These are phyloP conservation scores for Trichoderma brevicompactum DNA, from an alignment of 2,329 filamentous ascomycete genomes.

Conservation along the genomic window DNA sequence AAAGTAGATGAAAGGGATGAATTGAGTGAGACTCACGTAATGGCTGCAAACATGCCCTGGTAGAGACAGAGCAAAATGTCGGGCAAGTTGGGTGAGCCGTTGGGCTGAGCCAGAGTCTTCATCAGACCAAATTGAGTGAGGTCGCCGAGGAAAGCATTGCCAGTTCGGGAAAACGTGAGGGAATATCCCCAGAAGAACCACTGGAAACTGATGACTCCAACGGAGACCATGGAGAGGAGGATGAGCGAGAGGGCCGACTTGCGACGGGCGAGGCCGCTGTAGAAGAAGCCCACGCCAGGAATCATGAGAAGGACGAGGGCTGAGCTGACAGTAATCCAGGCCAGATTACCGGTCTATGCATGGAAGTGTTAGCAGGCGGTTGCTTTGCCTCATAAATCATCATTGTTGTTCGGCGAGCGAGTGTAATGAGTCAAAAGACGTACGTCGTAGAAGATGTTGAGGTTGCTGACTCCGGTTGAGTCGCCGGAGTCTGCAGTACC, in stretches of 20 bases:
- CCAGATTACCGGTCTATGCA: conserved; percentile 73
- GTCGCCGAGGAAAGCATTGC: conserved; percentile 77
- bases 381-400: background rate
- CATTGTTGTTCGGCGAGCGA: background rate
- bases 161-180: conserved; percentile 79
- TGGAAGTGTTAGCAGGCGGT: background rate
- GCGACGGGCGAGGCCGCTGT: conserved; percentile 84
- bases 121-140: conserved; percentile 81
- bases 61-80: conserved; percentile 85
- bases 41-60: conserved; percentile 87
- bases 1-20: background rate
- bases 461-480: conserved; percentile 61
- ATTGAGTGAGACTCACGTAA: conserved; percentile 66
- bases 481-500: conserved; percentile 57
- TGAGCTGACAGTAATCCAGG: conserved; percentile 76
- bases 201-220: conserved; percentile 80
- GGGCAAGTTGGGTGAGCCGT: conserved; percentile 71
- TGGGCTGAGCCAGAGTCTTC: conserved; percentile 75
- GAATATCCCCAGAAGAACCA: conserved; percentile 98
- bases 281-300: conserved; percentile 92
- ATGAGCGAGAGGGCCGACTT: conserved; percentile 88
- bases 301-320: conserved; percentile 91
- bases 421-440: conserved; percentile 35
- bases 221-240: conserved; percentile 81
- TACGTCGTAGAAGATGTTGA: conserved; percentile 86